Conservation (phyloP, 129 eudicot species). For the Artemisia tridentata region DNA sequence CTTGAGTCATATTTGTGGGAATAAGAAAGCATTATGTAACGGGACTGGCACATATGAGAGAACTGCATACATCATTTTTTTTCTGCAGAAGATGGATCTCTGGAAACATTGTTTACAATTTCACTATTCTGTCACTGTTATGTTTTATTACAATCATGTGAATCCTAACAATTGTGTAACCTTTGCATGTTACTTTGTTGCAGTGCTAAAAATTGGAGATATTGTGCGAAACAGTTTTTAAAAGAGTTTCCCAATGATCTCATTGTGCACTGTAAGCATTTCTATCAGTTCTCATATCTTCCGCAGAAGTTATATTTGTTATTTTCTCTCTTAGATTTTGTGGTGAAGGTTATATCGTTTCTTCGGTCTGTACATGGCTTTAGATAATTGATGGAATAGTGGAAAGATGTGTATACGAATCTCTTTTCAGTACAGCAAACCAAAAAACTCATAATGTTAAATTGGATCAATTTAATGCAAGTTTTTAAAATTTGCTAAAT, state of each 20-base stretch:
- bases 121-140: neutral
- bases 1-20: too few species aligned
- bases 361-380: neutral
- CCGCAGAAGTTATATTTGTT: neutral
- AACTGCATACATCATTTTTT: too few species aligned
- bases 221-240: constrained; percentile 64
- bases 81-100: too few species aligned
- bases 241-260: constrained; percentile 66
- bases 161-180: neutral
- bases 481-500: neutral
- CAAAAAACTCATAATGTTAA: constrained; percentile 13
- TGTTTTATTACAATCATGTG: neutral
- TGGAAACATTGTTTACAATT: neutral
- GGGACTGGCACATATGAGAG: too few species aligned
- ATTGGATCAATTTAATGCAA: neutral
- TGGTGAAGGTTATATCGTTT: neutral
- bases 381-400: constrained; percentile 10
- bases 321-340: neutral
- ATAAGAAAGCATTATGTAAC: too few species aligned
- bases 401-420: neutral
- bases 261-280: constrained; percentile 67
- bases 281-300: neutral
- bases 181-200: constrained; percentile 12
- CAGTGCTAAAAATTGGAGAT: constrained; percentile 79
- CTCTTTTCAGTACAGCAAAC: neutral